These are phyloP conservation scores for Lactarius evosmus DNA, from an alignment of 768 basidiomycete genomes.

Conservation along the genomic window DNA sequence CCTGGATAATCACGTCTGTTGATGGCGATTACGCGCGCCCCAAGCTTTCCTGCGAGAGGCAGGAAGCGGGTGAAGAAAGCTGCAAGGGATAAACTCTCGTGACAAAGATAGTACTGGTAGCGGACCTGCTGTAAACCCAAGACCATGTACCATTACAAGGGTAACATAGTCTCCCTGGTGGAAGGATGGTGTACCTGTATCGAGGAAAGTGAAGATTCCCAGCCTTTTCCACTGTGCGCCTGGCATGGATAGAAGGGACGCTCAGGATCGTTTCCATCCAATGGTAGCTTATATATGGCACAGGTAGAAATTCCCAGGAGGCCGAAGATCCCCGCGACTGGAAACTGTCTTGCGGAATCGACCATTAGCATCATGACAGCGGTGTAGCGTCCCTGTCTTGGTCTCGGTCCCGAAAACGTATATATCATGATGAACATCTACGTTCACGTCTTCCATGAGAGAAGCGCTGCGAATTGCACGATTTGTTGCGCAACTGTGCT, in stretches of 20 bases:
- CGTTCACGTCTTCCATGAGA: no score
- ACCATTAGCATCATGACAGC: no score
- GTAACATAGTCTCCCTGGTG: not conserved
- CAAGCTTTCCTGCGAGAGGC: not conserved
- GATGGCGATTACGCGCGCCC: not conserved
- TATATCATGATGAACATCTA: no score
- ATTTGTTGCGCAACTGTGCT: no score
- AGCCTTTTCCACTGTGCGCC: not conserved
- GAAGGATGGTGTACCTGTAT: not conserved
- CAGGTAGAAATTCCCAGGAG: no score
- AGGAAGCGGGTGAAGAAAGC: not conserved
- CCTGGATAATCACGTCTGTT: constrained; percentile 4
- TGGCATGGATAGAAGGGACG: not conserved
- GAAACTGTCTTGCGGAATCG: no score
- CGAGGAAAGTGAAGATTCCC: not conserved
- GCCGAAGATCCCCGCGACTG: no score
- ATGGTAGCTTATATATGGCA: not conserved
- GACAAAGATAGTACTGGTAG: not conserved
- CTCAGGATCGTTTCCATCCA: not conserved
- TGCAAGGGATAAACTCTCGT: not conserved
- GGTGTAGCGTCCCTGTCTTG: no score
- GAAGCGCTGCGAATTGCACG: no score
- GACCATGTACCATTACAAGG: not conserved
- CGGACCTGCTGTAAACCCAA: not conserved
- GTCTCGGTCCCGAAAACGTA: no score